Percentiles rank a stretch among this genome's conserved stretches.
Conservation (phyloP, 345 rosid species). For the Eucalyptus regnans region DNA sequence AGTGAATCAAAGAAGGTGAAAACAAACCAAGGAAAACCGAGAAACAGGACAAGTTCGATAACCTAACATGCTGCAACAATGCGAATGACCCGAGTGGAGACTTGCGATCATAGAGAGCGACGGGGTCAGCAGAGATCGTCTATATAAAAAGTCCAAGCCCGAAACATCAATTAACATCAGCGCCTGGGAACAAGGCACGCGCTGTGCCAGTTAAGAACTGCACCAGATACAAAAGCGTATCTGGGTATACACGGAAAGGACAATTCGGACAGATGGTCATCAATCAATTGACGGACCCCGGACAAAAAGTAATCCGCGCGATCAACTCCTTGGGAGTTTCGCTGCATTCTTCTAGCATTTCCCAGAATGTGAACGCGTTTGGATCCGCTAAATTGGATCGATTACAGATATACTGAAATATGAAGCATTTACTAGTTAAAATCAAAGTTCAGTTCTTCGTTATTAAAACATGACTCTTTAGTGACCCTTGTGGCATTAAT, state of each 20-base stretch:
- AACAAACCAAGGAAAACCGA: neutral
- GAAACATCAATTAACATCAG: neutral
- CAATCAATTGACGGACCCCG: neutral
- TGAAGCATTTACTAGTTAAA: neutral
- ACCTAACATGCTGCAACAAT: neutral
- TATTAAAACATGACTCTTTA: neutral
- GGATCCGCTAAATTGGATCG: no score
- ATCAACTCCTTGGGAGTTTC: neutral
- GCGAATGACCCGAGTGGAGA: neutral
- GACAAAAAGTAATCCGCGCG: neutral
- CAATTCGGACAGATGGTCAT: neutral
- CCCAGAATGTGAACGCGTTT: no score
- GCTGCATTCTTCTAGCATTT: no score
- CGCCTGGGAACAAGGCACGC: neutral
- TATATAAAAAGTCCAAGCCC: neutral
- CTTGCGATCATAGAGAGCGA: neutral
- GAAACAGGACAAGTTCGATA: neutral
- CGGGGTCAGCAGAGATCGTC: neutral
- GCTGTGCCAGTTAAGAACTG: neutral
- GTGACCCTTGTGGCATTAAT: neutral
- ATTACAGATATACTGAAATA: no score
- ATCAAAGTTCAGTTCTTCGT: neutral
- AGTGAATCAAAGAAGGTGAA: neutral
- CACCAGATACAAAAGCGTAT: neutral
- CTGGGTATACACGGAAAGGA: neutral